Evolutionary conservation across 2,329 filamentous ascomycete species (phyloP), one percentile per base, ranked within the genome.

Genomic region (Colletotrichum godetiae): DNA sequence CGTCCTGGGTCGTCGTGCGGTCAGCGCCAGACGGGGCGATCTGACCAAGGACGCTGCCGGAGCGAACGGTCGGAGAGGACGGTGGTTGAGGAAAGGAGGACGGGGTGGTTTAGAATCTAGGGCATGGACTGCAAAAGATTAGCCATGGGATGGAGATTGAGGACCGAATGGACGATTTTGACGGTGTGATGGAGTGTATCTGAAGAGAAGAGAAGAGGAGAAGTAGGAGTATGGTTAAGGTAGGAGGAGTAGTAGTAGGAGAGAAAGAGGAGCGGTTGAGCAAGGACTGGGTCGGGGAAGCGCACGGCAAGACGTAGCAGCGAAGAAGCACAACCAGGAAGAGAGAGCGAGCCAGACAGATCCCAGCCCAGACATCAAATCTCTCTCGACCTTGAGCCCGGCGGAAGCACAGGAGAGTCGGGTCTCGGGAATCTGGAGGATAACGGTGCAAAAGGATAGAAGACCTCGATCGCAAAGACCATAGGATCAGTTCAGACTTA

Each of bases 401-500:
- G 56, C 37, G 27, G 67, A 33, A 57, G 60, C 59, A 59, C 31
- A 12, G 33, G 15, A 56, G 55, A 49, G 46, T 55, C 35, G 66
- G 68, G 74, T 13, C 55, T 37, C 19, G 22, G 29, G 62, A 11
- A 35, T 69, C 12, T 55, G 68, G 35, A 42, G 55, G 35, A 37
- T 33, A 27, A 27, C 13, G 57, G 56, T 64, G 60, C 27, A 79
- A 74, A 79, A 78, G 76, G 75, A 75, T 76, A 75, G 75, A 72
- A 73, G 73, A 75, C 72, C 67, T 75, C 76, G 81, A 83, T 84
- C 80, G 84, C 84, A 79, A 79, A 82, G 73, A 78, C 75, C 68
- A 74, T 79, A 75, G 78, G 77, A 79, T 75, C 75, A 76, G 76
- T 80, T 77, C 77, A 72, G 76, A 84, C 84, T 84, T 76, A 85